phyloP scores from a whole-genome alignment of 129 eudicot genomes.

The Pseudognaphalium luteoalbum region DNA sequence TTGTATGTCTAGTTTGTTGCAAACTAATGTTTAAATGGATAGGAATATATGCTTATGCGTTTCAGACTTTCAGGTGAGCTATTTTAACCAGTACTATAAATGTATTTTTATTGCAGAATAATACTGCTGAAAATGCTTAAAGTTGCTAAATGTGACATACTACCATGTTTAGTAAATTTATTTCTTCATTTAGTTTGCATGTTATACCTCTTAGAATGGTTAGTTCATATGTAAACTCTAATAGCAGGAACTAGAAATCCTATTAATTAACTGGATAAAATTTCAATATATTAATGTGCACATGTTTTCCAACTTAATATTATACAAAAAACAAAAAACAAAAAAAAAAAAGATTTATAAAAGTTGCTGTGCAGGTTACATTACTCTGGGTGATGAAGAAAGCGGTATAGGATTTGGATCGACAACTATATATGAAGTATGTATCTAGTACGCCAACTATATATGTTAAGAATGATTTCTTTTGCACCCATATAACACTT shows the following conservation, averaged over 20 bases:
- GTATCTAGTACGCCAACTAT: constrained; percentile 28
- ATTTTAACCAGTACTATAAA: neutral
- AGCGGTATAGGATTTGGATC: constrained; percentile 15
- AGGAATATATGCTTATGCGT: neutral
- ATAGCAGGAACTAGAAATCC: neutral
- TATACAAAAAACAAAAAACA: too few relatives aligned
- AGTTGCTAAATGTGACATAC: neutral
- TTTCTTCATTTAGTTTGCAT: neutral
- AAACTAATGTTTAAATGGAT: neutral
- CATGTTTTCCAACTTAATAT: neutral
- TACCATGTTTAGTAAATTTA: neutral
- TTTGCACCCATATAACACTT: constrained; percentile 3
- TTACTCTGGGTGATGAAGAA: constrained; percentile 21
- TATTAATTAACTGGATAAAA: neutral
- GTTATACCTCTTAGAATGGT: neutral
- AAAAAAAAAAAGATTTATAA: neutral
- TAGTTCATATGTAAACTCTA: neutral
- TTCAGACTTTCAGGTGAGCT: neutral
- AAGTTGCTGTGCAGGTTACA: constrained; percentile 26
- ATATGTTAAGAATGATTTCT: constrained; percentile 9
- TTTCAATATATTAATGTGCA: neutral
- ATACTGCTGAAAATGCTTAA: neutral
- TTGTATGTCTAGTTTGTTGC: neutral
- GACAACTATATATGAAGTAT: constrained; percentile 6
- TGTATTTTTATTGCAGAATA: neutral